Conservation (phyloP, 768 basidiomycete species). For the Suillus fuscotomentosus region DNA sequence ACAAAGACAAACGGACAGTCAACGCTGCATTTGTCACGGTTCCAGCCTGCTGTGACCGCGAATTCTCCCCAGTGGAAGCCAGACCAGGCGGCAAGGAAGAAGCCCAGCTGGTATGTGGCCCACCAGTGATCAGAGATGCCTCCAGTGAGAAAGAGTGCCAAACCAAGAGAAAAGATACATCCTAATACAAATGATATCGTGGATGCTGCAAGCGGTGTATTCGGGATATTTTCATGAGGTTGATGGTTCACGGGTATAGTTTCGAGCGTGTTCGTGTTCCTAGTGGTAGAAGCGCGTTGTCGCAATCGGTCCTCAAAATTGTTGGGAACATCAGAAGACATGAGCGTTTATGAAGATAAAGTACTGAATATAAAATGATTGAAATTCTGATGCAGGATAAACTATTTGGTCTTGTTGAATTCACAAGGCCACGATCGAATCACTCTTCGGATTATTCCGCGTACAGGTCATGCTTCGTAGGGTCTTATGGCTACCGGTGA, state of each 20-base stretch:
- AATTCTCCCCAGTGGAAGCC: conserved; percentile 94
- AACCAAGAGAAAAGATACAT: conserved; percentile 58
- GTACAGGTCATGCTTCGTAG: conserved; percentile 20
- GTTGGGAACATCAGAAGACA: conserved; percentile 21
- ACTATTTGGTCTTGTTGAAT: conserved; percentile 20
- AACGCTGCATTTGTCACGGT: conserved; percentile 85
- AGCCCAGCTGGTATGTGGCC: conserved; percentile 74
- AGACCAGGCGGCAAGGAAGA: conserved; percentile 82
- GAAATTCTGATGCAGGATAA: not conserved
- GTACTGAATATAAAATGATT: not conserved
- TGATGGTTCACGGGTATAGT: conserved; percentile 47
- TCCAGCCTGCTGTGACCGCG: conserved; percentile 94
- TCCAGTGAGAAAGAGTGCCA: conserved; percentile 46
- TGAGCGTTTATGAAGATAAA: not conserved
- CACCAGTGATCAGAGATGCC: conserved; percentile 51
- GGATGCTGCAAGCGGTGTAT: conserved; percentile 80
- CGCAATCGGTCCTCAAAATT: conserved; percentile 43
- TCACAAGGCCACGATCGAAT: not conserved
- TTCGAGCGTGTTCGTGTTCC: conserved; percentile 44
- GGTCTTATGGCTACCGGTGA: not conserved
- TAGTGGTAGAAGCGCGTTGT: conserved; percentile 34
- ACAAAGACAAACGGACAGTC: conserved; percentile 66
- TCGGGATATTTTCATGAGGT: conserved; percentile 66
- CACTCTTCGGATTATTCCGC: not conserved
- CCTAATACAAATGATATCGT: conserved; percentile 87